A percentile compares a stretch with the other conserved stretches of the same genome.
phyloP scores from a whole-genome alignment of 2,329 filamentous ascomycete species.

The Colletotrichum musicola region DNA sequence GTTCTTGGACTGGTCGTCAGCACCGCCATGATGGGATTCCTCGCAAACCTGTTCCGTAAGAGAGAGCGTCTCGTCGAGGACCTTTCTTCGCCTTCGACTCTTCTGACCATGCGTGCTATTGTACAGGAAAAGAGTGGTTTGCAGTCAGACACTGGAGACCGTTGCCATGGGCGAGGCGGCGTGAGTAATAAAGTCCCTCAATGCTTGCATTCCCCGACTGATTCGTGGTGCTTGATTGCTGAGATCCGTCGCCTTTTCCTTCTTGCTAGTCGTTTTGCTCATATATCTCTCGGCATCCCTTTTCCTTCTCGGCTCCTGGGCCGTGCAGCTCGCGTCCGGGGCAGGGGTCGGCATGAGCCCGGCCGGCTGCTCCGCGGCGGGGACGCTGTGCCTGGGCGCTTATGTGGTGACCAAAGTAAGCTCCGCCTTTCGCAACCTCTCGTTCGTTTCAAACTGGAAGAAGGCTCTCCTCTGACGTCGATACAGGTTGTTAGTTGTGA shows the following conservation, averaged over 20 bases:
- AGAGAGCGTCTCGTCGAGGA: neutral
- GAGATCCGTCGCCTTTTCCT: neutral
- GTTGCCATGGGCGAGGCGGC: slow-evolving; percentile 13
- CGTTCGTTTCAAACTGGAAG: too few species aligned
- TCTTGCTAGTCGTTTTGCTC: neutral
- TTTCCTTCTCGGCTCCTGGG: slow-evolving; percentile 15
- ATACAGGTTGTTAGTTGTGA: neutral
- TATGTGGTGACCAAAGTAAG: slow-evolving; percentile 18
- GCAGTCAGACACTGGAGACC: slow-evolving; percentile 1
- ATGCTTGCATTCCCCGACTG: neutral
- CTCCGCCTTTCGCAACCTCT: neutral
- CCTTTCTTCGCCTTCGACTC: neutral
- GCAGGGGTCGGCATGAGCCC: neutral
- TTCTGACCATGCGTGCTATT: neutral
- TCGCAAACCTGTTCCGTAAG: neutral
- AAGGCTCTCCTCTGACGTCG: too few species aligned
- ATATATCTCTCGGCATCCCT: slow-evolving; percentile 8
- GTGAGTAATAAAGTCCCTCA: neutral
- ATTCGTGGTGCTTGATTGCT: too few species aligned
- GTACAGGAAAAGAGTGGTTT: slow-evolving; percentile 4
- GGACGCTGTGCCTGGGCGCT: neutral
- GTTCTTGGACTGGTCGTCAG: neutral
- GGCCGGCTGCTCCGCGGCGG: slow-evolving; percentile 6
- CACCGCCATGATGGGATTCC: neutral
- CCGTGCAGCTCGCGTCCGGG: neutral